Evolutionary conservation across 331 rosid species (phyloP).

Genomic region (Spiraea crenata): DNA sequence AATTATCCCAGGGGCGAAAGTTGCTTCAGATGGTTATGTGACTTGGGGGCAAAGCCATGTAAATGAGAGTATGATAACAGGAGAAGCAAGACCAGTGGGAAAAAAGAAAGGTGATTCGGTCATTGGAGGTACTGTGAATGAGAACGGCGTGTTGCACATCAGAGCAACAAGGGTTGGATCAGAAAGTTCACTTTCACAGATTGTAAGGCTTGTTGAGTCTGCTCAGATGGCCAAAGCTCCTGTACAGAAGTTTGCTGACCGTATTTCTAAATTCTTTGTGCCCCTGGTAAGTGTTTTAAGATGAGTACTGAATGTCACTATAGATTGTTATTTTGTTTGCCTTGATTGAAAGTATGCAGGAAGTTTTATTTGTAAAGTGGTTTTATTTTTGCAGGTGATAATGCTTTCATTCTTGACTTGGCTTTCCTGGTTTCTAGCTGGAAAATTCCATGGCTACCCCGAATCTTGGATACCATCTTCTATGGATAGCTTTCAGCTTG

Average conservation of each 20-base stretch:
- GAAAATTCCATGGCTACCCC: conserved; percentile 60
- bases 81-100: conserved; percentile 69
- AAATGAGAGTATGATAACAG: conserved; percentile 87
- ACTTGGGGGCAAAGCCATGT: conserved; percentile 82
- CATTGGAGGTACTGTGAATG: conserved; percentile 82
- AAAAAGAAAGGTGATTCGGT: conserved; percentile 61
- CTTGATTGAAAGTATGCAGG: background rate
- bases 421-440: conserved; percentile 71
- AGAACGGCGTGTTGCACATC: conserved; percentile 71
- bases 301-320: background rate
- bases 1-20: conserved; percentile 72
- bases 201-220: conserved; percentile 80
- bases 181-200: conserved; percentile 75
- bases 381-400: conserved; percentile 47
- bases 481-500: conserved; percentile 70
- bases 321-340: background rate
- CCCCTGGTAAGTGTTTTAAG: conserved; percentile 46
- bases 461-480: conserved; percentile 76
- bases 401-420: conserved; percentile 66
- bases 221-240: conserved; percentile 97
- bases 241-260: conserved; percentile 78
- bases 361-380: background rate
- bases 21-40: conserved; percentile 73
- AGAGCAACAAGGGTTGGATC: conserved; percentile 77
- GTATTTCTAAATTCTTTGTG: conserved; percentile 70